Percentiles rank a stretch among this genome's conserved stretches.
phyloP scores from a whole-genome alignment of 2,329 filamentous ascomycete species.

The Penicillium sp. region DNA sequence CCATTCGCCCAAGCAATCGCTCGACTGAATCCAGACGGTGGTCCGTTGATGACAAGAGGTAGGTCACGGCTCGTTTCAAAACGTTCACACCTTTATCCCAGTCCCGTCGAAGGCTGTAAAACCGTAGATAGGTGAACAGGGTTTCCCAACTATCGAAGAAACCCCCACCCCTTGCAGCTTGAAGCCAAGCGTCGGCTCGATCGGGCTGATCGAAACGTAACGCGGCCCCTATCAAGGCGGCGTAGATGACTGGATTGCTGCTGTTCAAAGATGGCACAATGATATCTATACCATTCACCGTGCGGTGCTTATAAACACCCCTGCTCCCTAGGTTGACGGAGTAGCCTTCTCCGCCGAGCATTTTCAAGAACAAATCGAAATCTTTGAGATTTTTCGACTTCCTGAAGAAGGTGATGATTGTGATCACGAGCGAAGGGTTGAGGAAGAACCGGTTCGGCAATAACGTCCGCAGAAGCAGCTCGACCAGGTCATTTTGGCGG shows the following conservation, averaged over 20 bases:
- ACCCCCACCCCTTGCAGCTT: conserved; percentile 33
- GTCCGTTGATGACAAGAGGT: conserved; percentile 35
- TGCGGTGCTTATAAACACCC: conserved; percentile 24
- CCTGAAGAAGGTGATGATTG: conserved; percentile 38
- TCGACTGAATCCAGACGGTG: conserved; percentile 28
- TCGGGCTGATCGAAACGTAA: conserved; percentile 43
- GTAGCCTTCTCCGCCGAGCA: conserved; percentile 36
- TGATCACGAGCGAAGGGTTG: conserved; percentile 35
- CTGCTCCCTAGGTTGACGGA: conserved; percentile 33
- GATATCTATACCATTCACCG: conserved; percentile 38
- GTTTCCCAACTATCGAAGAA: conserved; percentile 38
- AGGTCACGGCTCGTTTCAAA: conserved; percentile 36
- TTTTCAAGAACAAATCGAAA: conserved; percentile 41
- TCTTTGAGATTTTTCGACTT: conserved; percentile 41
- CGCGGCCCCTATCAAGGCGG: conserved; percentile 36
- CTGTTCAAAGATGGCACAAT: conserved; percentile 35
- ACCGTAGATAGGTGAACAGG: conserved; percentile 39
- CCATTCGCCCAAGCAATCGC: conserved; percentile 39
- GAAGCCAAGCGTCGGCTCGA: conserved; percentile 41
- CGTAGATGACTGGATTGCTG: conserved; percentile 34
- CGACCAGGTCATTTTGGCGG: conserved; percentile 40
- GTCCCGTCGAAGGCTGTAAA: conserved; percentile 36
- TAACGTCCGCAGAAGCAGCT: conserved; percentile 38
- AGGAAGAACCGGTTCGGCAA: conserved; percentile 39
- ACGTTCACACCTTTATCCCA: conserved; percentile 36